These are phyloP conservation scores for Rhinocladiella mackenziei DNA, from an alignment of 2,329 filamentous ascomycete genomes.

Conservation along the genomic window DNA sequence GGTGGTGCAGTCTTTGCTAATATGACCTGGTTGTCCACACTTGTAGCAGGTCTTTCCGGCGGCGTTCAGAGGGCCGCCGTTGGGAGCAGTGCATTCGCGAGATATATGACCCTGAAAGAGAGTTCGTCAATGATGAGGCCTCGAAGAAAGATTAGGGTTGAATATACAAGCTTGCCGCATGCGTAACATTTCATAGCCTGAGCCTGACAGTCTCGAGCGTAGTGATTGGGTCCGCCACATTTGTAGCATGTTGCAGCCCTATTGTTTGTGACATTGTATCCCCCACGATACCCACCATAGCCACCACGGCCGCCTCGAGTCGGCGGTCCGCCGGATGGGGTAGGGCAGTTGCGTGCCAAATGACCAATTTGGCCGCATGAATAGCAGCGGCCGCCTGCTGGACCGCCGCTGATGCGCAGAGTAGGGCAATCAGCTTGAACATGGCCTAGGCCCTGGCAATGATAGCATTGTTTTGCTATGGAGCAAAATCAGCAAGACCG, in stretches of 20 bases:
- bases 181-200: conserved; percentile 99
- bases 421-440: conserved; percentile 99
- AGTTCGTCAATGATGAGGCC: neutral
- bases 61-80: conserved; percentile 91
- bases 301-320: conserved; percentile 66
- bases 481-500: neutral
- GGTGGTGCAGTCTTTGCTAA: conserved; percentile 91
- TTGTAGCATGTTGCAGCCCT: conserved; percentile 65
- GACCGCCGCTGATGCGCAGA: conserved; percentile 77
- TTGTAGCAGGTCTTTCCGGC: conserved; percentile 98
- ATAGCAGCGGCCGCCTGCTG: conserved; percentile 86
- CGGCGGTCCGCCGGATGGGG: conserved; percentile 62
- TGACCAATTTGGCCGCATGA: conserved; percentile 92
- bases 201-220: conserved; percentile 95
- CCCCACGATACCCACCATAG: conserved; percentile 64
- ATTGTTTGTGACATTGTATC: conserved; percentile 53
- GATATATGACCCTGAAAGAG: conserved; percentile 72
- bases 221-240: conserved; percentile 87
- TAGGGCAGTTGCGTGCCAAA: conserved; percentile 84
- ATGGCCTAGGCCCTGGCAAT: conserved; percentile 96
- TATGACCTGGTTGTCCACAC: conserved; percentile 92
- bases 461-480: conserved; percentile 96
- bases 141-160: conserved; percentile 10
- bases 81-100: conserved; percentile 91
- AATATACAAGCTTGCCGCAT: conserved; percentile 72